Conservation (phyloP, 495 filamentous ascomycete genomes). For the Umbilicaria muhlenbergii region DNA sequence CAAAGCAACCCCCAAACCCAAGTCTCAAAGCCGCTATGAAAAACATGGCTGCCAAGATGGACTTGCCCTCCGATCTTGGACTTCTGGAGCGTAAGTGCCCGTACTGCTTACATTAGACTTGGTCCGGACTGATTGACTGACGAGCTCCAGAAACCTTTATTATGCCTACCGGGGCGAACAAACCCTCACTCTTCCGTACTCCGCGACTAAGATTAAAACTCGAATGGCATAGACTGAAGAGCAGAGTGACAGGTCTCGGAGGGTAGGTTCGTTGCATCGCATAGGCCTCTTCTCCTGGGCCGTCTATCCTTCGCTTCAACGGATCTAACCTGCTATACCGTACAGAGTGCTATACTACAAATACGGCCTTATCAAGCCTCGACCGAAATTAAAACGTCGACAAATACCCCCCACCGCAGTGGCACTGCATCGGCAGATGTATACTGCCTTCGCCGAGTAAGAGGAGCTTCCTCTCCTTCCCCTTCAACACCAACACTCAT, state of each 20-base stretch:
- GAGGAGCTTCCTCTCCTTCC: conserved; percentile 6
- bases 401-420: conserved; percentile 33
- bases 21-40: conserved; percentile 24
- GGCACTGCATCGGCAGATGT: conserved; percentile 51
- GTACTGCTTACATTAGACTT: neutral
- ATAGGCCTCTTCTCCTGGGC: too few relatives aligned
- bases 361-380: conserved; percentile 28
- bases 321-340: neutral
- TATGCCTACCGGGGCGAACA: conserved; percentile 36
- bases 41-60: conserved; percentile 8
- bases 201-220: conserved; percentile 28
- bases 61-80: conserved; percentile 36
- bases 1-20: conserved; percentile 4
- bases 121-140: neutral
- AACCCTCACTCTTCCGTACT: conserved; percentile 36
- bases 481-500: neutral
- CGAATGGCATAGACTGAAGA: conserved; percentile 32
- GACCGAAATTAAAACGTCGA: conserved; percentile 25
- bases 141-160: conserved; percentile 36
- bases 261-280: conserved; percentile 19
- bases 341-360: conserved; percentile 21
- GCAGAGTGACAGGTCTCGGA: conserved; percentile 20
- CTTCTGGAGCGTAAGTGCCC: conserved; percentile 25
- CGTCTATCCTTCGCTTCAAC: neutral
- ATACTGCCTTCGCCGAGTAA: conserved; percentile 52